Evolutionary conservation across 1,284 basidiomycete species (phyloP).

Genomic region (Sanghuangporus baumii): DNA sequence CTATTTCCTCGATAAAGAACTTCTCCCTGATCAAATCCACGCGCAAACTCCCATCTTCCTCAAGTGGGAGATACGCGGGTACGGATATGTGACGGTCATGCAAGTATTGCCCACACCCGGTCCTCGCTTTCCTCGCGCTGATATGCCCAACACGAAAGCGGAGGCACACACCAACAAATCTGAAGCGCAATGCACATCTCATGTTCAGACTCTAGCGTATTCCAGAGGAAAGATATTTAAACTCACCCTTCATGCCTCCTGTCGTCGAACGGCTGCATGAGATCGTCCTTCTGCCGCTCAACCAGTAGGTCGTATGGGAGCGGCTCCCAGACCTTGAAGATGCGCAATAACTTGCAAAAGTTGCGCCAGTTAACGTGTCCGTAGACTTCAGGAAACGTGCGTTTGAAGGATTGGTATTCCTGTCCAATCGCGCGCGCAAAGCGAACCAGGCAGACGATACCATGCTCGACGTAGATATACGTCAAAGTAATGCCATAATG

Average conservation of each 20-base stretch:
- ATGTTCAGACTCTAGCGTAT: not conserved
- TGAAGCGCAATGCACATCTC: not conserved
- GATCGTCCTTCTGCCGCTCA: not conserved
- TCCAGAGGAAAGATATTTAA: not conserved
- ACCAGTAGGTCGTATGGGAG: constrained; percentile 7
- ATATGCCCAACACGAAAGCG: not conserved
- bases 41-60: constrained; percentile 8
- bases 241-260: not conserved
- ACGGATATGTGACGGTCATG: not conserved
- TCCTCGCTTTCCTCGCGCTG: not conserved
- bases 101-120: not conserved
- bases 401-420: not conserved
- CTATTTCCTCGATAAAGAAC: constrained; percentile 14
- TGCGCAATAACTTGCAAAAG: not conserved
- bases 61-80: constrained; percentile 4
- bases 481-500: too few relatives aligned
- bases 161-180: constrained; percentile 2
- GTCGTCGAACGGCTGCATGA: not conserved
- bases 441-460: not conserved
- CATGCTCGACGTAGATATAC: too few relatives aligned
- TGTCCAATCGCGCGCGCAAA: not conserved
- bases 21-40: constrained; percentile 6
- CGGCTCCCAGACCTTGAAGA: constrained; percentile 5
- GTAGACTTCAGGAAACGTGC: not conserved
- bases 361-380: not conserved